Percentiles rank a stretch among this genome's conserved stretches.
phyloP scores from a whole-genome alignment of 768 basidiomycete species.

The Termitomyces sp. region DNA sequence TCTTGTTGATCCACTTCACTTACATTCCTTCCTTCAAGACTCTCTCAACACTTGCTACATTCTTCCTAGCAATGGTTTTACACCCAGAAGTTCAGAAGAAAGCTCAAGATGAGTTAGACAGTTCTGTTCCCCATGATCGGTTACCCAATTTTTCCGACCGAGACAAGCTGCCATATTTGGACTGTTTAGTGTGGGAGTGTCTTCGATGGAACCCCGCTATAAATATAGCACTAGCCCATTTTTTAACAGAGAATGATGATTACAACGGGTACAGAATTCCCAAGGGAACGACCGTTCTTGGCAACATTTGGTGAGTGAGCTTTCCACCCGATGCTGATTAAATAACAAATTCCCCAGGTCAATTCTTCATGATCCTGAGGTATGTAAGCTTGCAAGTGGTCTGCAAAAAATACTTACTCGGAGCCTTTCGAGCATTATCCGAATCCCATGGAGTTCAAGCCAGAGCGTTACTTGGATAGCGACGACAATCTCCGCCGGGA shows the following conservation, averaged over 20 bases:
- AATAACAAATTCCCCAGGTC: not conserved
- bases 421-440: constrained; percentile 6
- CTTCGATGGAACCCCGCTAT: constrained; percentile 28
- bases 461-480: constrained; percentile 7
- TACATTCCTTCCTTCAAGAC: constrained; percentile 20
- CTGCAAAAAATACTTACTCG: not conserved
- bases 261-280: constrained; percentile 13
- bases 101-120: constrained; percentile 37
- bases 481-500: not conserved
- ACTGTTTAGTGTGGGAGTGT: constrained; percentile 33
- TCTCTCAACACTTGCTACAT: constrained; percentile 28
- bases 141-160: constrained; percentile 37
- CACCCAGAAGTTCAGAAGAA: constrained; percentile 33
- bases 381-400: not conserved
- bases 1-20: not conserved
- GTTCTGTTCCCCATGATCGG: constrained; percentile 30
- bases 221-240: constrained; percentile 6
- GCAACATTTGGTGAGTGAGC: constrained; percentile 10
- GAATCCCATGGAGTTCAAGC: constrained; percentile 7
- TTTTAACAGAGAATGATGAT: constrained; percentile 8
- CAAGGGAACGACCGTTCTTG: constrained; percentile 11
- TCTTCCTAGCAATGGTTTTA: constrained; percentile 35
- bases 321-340: not conserved
- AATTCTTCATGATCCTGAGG: constrained; percentile 5
- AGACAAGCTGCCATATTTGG: constrained; percentile 32